Evolutionary conservation across 2,329 filamentous ascomycete species (phyloP), one percentile per base, ranked within the genome.

Genomic region (Hirsutella minnesotensis): DNA sequence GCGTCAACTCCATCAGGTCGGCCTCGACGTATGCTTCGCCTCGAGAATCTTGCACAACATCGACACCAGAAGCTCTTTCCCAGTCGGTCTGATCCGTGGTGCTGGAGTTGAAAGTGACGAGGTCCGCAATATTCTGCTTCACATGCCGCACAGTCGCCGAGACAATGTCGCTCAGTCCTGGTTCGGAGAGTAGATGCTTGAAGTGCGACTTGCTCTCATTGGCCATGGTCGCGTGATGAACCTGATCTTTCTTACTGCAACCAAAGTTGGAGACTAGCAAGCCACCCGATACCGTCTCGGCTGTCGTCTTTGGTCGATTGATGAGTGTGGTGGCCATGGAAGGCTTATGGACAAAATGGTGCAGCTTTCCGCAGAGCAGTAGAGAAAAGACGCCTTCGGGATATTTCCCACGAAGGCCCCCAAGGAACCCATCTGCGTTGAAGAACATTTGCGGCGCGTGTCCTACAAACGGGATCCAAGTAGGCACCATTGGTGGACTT

Each of bases 81-180:
- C 64, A 66, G 7, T 59, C 58, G 38, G 52, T 54, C 45, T 66
- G 63, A 38, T 66, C 63, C 3, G 61, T 54, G 1, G 57, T 51
- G 15, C 57, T 59, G 7, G 50, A 49, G 46, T 62, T 66, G 51
- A 66, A 66, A 1, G 62, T 59, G 38, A 66, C 57, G 3, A 64
- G 50, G 38, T 65, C 61, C 1, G 56, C 52, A 9, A 62, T 54
- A 30, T 54, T 51, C 9, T 49, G 47, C n/a, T 55, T 54, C 1
- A 66, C 42, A 18, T 56, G 49, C 5, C 38, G 43, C 3, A 55
- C 27, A 2, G 49, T 49, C 12, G 31, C 44, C 9, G 47, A 20
- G 34, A 49, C 47, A 12, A 51, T 46, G 27, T 62, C 41, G 5
- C 47, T 43, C 5, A 63, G 42, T 8, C 53, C 52, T 0, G 54